phyloP scores from a whole-genome alignment of 2,329 filamentous ascomycete species.

The Apiospora saccharicola region DNA sequence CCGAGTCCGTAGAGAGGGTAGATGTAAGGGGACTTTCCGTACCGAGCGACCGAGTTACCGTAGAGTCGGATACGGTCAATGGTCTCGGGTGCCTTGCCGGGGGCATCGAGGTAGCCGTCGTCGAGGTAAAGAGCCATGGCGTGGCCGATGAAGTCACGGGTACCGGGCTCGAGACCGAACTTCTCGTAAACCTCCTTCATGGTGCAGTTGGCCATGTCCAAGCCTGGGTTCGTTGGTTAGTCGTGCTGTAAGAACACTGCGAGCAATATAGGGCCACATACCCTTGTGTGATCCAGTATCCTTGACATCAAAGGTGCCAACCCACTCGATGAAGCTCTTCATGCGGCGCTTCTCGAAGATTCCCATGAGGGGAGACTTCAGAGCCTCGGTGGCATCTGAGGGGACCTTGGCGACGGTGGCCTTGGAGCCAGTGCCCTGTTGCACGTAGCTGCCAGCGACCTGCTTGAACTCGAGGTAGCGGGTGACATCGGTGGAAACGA shows the following conservation, averaged over 20 bases:
- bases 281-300: conserved; percentile 90
- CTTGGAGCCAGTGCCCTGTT: conserved; percentile 82
- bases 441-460: conserved; percentile 95
- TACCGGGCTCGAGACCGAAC: conserved; percentile 88
- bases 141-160: conserved; percentile 96
- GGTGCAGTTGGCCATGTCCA: conserved; percentile 79
- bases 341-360: conserved; percentile 97
- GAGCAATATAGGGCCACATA: conserved; percentile 51
- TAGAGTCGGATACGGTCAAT: conserved; percentile 95
- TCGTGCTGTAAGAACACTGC: background rate
- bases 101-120: conserved; percentile 81
- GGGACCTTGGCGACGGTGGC: conserved; percentile 97
- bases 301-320: conserved; percentile 83
- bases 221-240: conserved; percentile 58
- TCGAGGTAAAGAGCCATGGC: conserved; percentile 96
- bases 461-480: conserved; percentile 92
- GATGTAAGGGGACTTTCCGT: conserved; percentile 99
- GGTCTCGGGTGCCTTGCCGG: conserved; percentile 80
- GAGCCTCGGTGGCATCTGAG: conserved; percentile 87
- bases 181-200: conserved; percentile 99
- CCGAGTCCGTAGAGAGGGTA: conserved; percentile 98
- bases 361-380: conserved; percentile 94
- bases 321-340: conserved; percentile 96
- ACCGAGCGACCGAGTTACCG: conserved; percentile 95
- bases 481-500: conserved; percentile 93